Conservation (phyloP, 352 stramenopile species). For the Globisporangium rhizosaccharum region DNA sequence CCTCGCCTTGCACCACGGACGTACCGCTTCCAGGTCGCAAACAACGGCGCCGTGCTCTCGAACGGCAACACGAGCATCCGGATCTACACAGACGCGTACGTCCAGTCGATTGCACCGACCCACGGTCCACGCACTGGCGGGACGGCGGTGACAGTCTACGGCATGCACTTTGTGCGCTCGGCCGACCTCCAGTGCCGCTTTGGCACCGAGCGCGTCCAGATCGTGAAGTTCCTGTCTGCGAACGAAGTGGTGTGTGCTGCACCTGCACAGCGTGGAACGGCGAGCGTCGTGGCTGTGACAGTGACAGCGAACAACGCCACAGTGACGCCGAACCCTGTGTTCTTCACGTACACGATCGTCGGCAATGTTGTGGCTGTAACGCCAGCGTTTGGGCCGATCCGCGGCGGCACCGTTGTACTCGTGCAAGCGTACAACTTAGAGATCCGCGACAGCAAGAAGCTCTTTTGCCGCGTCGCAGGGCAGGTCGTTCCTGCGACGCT, state of each 20-base stretch:
- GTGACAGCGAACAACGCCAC: slow-evolving; percentile 71
- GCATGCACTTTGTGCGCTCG: slow-evolving; percentile 70
- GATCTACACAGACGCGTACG: slow-evolving; percentile 70
- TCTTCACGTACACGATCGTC: slow-evolving; percentile 71
- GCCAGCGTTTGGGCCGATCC: slow-evolving; percentile 38
- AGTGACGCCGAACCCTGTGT: slow-evolving; percentile 58
- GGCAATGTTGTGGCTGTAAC: slow-evolving; percentile 49
- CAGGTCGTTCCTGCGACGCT: slow-evolving; percentile 23
- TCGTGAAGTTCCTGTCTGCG: slow-evolving; percentile 63
- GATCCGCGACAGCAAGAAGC: slow-evolving; percentile 20
- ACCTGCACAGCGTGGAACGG: slow-evolving; percentile 38
- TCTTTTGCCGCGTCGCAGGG: slow-evolving; percentile 47
- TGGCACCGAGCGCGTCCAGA: slow-evolving; percentile 39
- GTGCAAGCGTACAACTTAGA: slow-evolving; percentile 60
- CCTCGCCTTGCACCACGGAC: slow-evolving; percentile 44
- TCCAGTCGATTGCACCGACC: slow-evolving; percentile 60
- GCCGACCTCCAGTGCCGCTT: slow-evolving; percentile 72
- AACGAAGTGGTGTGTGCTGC: slow-evolving; percentile 66
- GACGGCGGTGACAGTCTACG: slow-evolving; percentile 81
- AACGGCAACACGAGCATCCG: slow-evolving; percentile 50
- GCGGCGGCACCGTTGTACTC: slow-evolving; percentile 48
- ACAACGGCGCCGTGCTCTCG: slow-evolving; percentile 60
- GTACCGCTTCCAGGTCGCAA: slow-evolving; percentile 78
- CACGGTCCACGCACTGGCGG: slow-evolving; percentile 70
- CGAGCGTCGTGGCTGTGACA: slow-evolving; percentile 34